Percentiles rank a stretch among this genome's conserved stretches.
Conservation (phyloP, 345 rosid genomes). For the Bruguiera sexangula region DNA sequence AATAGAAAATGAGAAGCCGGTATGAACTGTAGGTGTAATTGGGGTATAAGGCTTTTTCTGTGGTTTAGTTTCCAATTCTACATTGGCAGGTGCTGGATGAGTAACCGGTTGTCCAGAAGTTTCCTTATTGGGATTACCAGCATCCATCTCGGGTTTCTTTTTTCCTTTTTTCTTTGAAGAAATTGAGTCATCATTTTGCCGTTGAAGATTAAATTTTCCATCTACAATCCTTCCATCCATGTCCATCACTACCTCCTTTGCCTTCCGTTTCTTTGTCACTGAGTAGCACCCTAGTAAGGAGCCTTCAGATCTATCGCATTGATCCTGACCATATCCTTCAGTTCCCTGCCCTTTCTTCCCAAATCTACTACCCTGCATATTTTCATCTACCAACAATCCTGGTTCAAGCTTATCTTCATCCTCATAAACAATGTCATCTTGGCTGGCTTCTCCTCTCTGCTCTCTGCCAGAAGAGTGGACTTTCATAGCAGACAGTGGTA, state of each 20-base stretch:
- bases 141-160: conserved; percentile 58
- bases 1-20: conserved; percentile 91
- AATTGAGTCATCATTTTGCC: conserved; percentile 44
- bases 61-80: conserved; percentile 67
- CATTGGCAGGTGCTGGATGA: conserved; percentile 45
- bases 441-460: conserved; percentile 43
- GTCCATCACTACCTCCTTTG: conserved; percentile 48
- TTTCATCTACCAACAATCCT: conserved; percentile 38
- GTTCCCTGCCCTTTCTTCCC: conserved; percentile 49
- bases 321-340: conserved; percentile 40
- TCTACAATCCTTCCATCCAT: conserved; percentile 42
- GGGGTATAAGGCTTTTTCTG: conserved; percentile 79
- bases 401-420: conserved; percentile 51
- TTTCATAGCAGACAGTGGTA: conserved; percentile 38
- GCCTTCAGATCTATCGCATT: conserved; percentile 50
- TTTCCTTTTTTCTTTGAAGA: conserved; percentile 63
- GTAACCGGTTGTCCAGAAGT: conserved; percentile 43
- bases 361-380: conserved; percentile 25
- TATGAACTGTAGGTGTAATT: conserved; percentile 89
- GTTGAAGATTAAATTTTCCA: conserved; percentile 31
- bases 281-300: conserved; percentile 51
- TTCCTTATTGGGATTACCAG: conserved; percentile 47
- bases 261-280: conserved; percentile 60
- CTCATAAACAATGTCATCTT: conserved; percentile 37
- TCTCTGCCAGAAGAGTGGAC: conserved; percentile 47